Base-by-base conservation (phyloP, 805 yeast genomes). In the Hanseniaspora mollemarum region DNA sequence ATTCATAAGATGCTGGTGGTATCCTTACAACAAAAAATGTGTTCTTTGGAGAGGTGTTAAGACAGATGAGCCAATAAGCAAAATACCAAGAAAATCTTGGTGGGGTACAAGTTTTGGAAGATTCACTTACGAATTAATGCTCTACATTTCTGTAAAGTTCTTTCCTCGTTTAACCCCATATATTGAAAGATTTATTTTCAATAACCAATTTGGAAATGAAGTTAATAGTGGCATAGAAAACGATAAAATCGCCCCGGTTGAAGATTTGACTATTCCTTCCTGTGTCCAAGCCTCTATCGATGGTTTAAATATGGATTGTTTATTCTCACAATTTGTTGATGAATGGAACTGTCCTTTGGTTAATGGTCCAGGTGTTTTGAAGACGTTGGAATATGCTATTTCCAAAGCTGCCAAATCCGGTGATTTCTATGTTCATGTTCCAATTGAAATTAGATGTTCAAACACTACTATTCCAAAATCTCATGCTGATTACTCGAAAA, bases 1-100 rank as follows among this genome's bases (percentile, higher is more conserved):
- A 67, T 90, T 79, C 61, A 82, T 87, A 42, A 77, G 97, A 56
- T 77, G 87, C 45, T 90, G 97, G 96, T 92, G 97, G 97, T 92
- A 83, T 66, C 97, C 98, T 1, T 92, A 90, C 65, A 73, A 92
- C 16, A 76, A 78, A 46, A 82, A 82, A 60, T 85, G 95, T 70
- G 79, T 87, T 29, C 70, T 87, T 44, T 90, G 97, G 96, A 77
- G 94, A 61, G 97, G 95, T 35, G 68, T 76, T 22, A 86, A 86
- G 62, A 77, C 95, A 1, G 68, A 69, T 24, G 84, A 81, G 33
- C 74, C 81, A 0, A 66, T 77, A 42, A 41, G 46, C 29, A 74
- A 83, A 4, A 70, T 67, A 2, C 86, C 92, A 28, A 71, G 85
- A 59, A 71, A 72, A 19, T 80, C 88, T 25, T 87, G 95, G 86